Conservation (phyloP, 169 alveolate species). For the Plasmodium blacklocki region DNA sequence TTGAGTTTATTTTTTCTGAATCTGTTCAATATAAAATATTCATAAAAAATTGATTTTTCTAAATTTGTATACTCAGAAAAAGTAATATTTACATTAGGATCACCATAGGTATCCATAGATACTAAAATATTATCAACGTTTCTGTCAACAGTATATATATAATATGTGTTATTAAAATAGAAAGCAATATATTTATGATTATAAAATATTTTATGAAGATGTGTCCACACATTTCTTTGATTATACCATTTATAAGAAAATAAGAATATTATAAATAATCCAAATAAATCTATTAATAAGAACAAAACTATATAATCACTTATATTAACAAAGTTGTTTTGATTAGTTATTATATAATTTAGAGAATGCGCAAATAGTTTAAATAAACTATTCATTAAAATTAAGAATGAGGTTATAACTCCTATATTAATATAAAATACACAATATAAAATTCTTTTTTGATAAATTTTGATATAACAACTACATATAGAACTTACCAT, state of each 20-base stretch:
- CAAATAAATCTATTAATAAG: conserved; percentile 44
- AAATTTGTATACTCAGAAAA: conserved; percentile 48
- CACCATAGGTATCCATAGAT: conserved; percentile 23
- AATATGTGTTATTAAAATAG: conserved; percentile 35
- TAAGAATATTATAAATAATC: conserved; percentile 19
- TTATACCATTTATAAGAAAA: conserved; percentile 46
- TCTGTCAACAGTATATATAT: conserved; percentile 34
- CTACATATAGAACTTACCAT: conserved; percentile 65
- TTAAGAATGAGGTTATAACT: conserved; percentile 41
- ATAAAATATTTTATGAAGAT: conserved; percentile 47
- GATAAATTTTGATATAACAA: conserved; percentile 56
- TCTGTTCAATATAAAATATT: conserved; percentile 12
- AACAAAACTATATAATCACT: conserved; percentile 54
- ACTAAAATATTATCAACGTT: conserved; percentile 51
- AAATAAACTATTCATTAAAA: conserved; percentile 54
- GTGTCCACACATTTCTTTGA: conserved; percentile 45
- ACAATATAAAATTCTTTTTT: conserved; percentile 48
- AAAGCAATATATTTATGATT: conserved; percentile 50
- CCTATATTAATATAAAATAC: conserved; percentile 63
- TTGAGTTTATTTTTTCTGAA: conserved; percentile 27
- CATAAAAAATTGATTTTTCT: conserved; percentile 67
- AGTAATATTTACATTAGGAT: conserved; percentile 31
- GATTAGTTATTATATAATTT: conserved; percentile 32
- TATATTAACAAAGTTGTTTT: conserved; percentile 5
- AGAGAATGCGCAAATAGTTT: conserved; percentile 61